Conservation (phyloP, 768 basidiomycete genomes). For the Mycena polygramma region DNA sequence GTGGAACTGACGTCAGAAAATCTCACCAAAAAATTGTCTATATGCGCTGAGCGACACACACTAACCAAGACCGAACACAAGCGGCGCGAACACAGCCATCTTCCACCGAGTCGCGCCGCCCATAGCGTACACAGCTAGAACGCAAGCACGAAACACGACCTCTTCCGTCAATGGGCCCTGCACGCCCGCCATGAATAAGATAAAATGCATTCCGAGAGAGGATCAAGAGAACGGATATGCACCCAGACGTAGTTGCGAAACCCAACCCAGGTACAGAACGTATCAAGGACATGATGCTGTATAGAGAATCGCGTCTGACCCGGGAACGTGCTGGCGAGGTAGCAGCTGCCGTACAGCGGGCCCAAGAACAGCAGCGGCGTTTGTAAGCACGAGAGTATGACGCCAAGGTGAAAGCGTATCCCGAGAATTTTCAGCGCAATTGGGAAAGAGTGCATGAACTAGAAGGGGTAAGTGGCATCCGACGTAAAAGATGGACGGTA, state of each 20-base stretch:
- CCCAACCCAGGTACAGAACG: slow-evolving; percentile 68
- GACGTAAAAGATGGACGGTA: background rate
- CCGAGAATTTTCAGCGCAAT: slow-evolving; percentile 6
- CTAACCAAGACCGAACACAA: slow-evolving; percentile 92
- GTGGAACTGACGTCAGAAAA: background rate
- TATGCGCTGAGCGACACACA: slow-evolving; percentile 9
- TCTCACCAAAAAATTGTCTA: too few relatives aligned
- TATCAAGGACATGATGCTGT: slow-evolving; percentile 50
- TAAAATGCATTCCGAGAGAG: too few relatives aligned
- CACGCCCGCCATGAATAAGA: too few relatives aligned
- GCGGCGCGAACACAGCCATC: slow-evolving; percentile 85
- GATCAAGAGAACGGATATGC: too few relatives aligned
- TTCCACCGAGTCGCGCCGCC: slow-evolving; percentile 64
- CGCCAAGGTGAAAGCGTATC: slow-evolving; percentile 6
- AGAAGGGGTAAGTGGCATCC: background rate
- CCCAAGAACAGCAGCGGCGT: slow-evolving; percentile 84
- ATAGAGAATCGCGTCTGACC: slow-evolving; percentile 67
- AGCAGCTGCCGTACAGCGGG: slow-evolving; percentile 71
- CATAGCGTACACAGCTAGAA: slow-evolving; percentile 80
- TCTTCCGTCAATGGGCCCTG: slow-evolving; percentile 95
- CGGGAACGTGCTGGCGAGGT: slow-evolving; percentile 62
- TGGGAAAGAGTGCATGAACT: background rate
- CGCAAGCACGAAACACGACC: slow-evolving; percentile 88
- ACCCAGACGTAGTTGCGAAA: slow-evolving; percentile 80
- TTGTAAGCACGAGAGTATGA: slow-evolving; percentile 67